phyloP scores from a whole-genome alignment of 139 green algal species.

The Coccomyxa sp. region DNA sequence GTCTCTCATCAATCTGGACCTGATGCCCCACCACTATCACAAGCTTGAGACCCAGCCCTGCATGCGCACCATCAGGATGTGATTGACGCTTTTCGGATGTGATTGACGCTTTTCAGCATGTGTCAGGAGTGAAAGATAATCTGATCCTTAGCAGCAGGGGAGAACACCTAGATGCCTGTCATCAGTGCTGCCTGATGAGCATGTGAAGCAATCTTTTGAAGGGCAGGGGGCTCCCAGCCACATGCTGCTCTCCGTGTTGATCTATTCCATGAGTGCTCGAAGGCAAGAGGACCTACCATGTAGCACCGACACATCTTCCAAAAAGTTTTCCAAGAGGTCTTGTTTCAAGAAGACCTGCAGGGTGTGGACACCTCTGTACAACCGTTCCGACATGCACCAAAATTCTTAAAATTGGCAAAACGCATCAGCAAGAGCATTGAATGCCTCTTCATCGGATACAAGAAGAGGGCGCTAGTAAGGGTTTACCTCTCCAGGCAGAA shows the following conservation, averaged over 20 bases:
- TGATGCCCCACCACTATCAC: conserved; percentile 82
- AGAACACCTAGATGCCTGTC: not conserved
- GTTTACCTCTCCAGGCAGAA: conserved; percentile 82
- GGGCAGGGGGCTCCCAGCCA: not conserved
- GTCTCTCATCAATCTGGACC: conserved; percentile 35
- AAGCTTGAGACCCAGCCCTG: conserved; percentile 80
- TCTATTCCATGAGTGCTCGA: too few species aligned
- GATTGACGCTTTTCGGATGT: too few species aligned
- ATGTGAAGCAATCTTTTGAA: too few species aligned
- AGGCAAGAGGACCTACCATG: not conserved
- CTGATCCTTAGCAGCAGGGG: not conserved
- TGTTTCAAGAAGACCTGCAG: not conserved
- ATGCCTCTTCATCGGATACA: too few species aligned
- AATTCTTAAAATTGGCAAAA: not conserved
- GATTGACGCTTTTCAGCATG: not conserved
- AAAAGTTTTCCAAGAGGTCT: not conserved
- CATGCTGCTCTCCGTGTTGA: too few species aligned
- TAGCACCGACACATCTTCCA: not conserved
- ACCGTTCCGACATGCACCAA: not conserved
- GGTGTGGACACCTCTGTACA: not conserved
- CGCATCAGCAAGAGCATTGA: too few species aligned
- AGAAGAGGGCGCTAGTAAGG: not conserved
- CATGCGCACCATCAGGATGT: not conserved
- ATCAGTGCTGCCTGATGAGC: not conserved
- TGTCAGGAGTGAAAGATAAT: not conserved